A percentile compares a stretch with the other conserved stretches of the same genome.
phyloP scores from a whole-genome alignment of 2,329 filamentous ascomycete genomes.

The Xylaria sp. region DNA sequence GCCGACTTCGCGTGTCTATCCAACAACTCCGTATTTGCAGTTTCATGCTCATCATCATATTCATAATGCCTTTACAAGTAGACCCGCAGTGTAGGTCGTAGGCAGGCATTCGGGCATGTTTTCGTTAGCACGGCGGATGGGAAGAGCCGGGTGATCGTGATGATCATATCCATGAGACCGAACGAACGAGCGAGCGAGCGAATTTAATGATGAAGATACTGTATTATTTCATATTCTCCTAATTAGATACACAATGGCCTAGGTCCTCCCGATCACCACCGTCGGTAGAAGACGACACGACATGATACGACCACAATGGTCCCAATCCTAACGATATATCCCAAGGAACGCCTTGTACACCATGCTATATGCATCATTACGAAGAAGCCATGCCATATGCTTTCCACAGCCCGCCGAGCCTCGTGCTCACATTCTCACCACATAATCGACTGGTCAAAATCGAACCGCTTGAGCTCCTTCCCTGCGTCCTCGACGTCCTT shows the following conservation, averaged over 20 bases:
- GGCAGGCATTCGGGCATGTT: background rate
- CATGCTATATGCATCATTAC: conserved; percentile 29
- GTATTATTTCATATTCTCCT: conserved; percentile 1
- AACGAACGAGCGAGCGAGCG: background rate
- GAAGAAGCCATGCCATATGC: background rate
- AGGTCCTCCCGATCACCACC: conserved; percentile 1
- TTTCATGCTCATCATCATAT: conserved; percentile 22
- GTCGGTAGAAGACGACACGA: background rate
- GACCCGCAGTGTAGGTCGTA: background rate
- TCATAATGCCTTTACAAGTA: conserved; percentile 6
- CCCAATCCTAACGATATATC: background rate
- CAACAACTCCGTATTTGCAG: conserved; percentile 10
- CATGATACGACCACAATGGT: too few species aligned
- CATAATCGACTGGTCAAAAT: conserved; percentile 76
- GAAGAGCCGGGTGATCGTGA: too few species aligned
- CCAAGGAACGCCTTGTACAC: conserved; percentile 24
- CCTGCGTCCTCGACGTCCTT: conserved; percentile 97
- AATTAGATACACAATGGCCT: background rate
- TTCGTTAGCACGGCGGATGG: background rate
- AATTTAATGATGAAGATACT: background rate
- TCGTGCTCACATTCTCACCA: too few species aligned
- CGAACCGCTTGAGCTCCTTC: conserved; percentile 88
- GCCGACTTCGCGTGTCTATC: conserved; percentile 21
- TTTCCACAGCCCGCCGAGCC: conserved; percentile 27
- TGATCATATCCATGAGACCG: too few species aligned